Percentiles rank a stretch among this genome's conserved stretches.
Conservation (phyloP, 2,329 filamentous ascomycete species). For the Fusarium neocosmosporiellum region DNA sequence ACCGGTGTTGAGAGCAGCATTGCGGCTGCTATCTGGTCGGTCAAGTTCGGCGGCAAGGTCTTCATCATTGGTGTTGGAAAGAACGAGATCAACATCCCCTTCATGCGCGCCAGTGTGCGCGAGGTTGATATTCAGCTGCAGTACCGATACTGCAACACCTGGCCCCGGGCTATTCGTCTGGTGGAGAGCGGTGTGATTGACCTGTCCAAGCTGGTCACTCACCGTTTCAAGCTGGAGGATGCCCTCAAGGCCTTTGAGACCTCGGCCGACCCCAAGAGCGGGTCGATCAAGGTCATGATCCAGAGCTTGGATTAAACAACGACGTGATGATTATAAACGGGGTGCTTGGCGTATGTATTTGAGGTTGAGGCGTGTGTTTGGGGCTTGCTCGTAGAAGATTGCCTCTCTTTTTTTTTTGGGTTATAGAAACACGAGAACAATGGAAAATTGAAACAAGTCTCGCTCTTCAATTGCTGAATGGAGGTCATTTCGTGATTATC, state of each 20-base stretch:
- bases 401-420: conserved; percentile 17
- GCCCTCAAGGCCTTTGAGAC: conserved; percentile 91
- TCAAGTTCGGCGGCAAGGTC: conserved; percentile 96
- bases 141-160: conserved; percentile 96
- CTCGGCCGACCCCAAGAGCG: conserved; percentile 86
- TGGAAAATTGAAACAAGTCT: conserved; percentile 8
- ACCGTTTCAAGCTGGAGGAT: conserved; percentile 87
- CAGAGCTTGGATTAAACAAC: conserved; percentile 70
- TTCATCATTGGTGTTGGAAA: conserved; percentile 96
- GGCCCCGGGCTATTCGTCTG: conserved; percentile 91
- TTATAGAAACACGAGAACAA: conserved; percentile 37
- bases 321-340: conserved; percentile 22
- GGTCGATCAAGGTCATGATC: conserved; percentile 98
- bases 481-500: neutral
- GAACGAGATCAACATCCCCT: conserved; percentile 95
- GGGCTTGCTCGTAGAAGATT: conserved; percentile 19
- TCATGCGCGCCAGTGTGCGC: conserved; percentile 90
- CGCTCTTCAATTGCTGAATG: neutral
- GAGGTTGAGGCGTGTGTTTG: conserved; percentile 33
- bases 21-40: conserved; percentile 84
- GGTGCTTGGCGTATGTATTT: conserved; percentile 42
- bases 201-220: conserved; percentile 85
- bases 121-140: conserved; percentile 97
- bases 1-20: conserved; percentile 95
- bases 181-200: conserved; percentile 87